Conservation (phyloP, 257 asterid genomes). For the Gentiana straminea region DNA sequence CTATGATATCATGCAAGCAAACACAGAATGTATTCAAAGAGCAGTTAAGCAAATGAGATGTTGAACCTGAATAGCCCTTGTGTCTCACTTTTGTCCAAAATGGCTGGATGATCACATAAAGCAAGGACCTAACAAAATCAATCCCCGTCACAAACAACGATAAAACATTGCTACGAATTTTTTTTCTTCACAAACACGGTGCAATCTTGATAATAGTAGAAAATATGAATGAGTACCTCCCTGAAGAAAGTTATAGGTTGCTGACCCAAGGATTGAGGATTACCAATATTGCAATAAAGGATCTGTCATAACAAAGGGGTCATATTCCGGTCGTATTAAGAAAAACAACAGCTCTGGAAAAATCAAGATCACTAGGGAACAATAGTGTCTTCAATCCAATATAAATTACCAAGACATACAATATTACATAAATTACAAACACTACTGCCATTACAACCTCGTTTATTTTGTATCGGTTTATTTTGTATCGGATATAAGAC, state of each 20-base stretch:
- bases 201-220: neutral
- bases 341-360: too few relatives aligned
- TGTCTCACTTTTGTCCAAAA: conserved; percentile 83
- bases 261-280: conserved; percentile 93
- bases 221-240: conserved; percentile 47
- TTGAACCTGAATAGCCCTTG: conserved; percentile 80
- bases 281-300: conserved; percentile 85
- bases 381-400: too few relatives aligned
- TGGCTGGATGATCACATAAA: conserved; percentile 80
- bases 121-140: conserved; percentile 70
- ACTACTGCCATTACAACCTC: neutral
- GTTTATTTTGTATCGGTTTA: neutral
- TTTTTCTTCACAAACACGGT: too few relatives aligned
- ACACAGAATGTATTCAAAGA: neutral
- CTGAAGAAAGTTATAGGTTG: conserved; percentile 93
- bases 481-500: neutral
- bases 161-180: too few relatives aligned
- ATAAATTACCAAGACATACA: too few relatives aligned
- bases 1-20: too few relatives aligned
- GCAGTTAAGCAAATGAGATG: neutral
- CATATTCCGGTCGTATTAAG: conserved; percentile 2
- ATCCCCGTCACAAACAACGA: conserved; percentile 6
- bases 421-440: too few relatives aligned
- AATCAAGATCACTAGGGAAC: too few relatives aligned
- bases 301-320: conserved; percentile 37